phyloP scores from a whole-genome alignment of 2,329 filamentous ascomycete species.

The Hymenoscyphus fraxineus region DNA sequence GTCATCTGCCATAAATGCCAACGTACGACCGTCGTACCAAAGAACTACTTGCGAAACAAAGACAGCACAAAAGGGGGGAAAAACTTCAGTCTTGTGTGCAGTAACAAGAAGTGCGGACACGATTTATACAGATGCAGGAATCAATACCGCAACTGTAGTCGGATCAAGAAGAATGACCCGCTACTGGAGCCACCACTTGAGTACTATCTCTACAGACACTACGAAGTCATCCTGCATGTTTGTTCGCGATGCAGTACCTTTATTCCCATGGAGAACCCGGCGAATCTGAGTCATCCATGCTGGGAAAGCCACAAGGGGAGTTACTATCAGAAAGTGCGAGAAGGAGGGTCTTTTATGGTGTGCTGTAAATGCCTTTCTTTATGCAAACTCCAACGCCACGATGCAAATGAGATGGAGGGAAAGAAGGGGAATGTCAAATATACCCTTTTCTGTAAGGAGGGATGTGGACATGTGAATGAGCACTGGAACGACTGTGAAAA shows the following conservation, averaged over 20 bases:
- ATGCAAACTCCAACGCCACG: neutral
- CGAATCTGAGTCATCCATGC: neutral
- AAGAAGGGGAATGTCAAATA: neutral
- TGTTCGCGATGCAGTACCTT: neutral
- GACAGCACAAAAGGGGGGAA: too few species aligned
- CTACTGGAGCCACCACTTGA: neutral
- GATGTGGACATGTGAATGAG: neutral
- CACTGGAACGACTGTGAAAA: neutral
- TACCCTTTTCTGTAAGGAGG: neutral
- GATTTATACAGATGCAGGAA: neutral
- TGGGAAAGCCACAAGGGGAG: neutral
- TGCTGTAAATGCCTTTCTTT: neutral
- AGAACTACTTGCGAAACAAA: neutral
- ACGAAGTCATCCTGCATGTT: neutral
- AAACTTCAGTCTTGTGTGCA: neutral
- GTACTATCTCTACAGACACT: neutral
- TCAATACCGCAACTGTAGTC: neutral
- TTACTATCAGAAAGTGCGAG: neutral
- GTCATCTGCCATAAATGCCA: neutral
- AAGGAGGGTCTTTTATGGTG: neutral
- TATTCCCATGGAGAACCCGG: neutral
- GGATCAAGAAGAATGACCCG: neutral
- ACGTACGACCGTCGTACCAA: neutral
- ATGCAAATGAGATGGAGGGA: neutral
- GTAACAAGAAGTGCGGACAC: neutral